Evolutionary conservation across 106 monocot genomes (phyloP).

Genomic region (Platanthera zijinensis): DNA sequence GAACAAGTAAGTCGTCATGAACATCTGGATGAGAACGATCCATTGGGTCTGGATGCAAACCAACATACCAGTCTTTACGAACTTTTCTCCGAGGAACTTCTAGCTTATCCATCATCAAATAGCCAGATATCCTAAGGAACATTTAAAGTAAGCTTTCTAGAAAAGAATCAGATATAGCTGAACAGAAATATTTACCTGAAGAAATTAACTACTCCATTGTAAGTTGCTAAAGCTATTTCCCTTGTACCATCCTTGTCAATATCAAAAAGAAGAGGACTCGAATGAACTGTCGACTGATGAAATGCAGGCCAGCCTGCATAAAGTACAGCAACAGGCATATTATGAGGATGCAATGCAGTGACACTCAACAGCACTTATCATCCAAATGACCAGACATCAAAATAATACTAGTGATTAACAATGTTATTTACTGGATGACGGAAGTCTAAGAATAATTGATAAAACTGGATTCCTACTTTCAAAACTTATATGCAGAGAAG

Average conservation of each 20-base stretch:
- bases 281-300: constrained; percentile 96
- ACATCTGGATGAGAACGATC: constrained; percentile 93
- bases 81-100: constrained; percentile 95
- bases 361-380: not conserved
- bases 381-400: not conserved
- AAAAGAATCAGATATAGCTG: not conserved
- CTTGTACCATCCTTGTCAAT: constrained; percentile 93
- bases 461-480: not conserved
- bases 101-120: constrained; percentile 90
- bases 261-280: constrained; percentile 86
- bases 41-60: constrained; percentile 71
- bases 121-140: constrained; percentile 68
- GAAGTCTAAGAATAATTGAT: not conserved
- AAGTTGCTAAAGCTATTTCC: constrained; percentile 91
- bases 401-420: not conserved
- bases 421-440: not conserved
- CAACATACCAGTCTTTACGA: constrained; percentile 88
- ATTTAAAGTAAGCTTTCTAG: constrained; percentile 14
- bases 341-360: not conserved
- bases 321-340: not conserved
- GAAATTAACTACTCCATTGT: constrained; percentile 92
- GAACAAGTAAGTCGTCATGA: constrained; percentile 54
- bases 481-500: not conserved
- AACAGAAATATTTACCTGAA: constrained; percentile 54
- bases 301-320: constrained; percentile 93